These are phyloP conservation scores for Odontarrhena argentea DNA, from an alignment of 345 rosid species.

Conservation along the genomic window DNA sequence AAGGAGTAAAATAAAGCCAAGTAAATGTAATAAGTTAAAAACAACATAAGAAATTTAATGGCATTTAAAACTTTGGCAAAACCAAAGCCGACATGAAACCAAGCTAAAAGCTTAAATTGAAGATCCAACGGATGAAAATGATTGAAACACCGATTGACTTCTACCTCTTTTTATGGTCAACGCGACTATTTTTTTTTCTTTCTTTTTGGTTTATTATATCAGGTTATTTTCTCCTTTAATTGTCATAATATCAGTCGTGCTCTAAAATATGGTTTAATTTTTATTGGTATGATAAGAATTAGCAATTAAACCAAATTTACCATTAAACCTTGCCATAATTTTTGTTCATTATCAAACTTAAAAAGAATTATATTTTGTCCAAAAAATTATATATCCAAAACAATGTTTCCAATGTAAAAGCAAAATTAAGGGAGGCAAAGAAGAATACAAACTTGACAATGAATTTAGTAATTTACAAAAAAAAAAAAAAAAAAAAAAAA, in stretches of 20 bases:
- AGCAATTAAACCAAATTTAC: too few relatives aligned
- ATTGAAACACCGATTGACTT: slow-evolving; percentile 23
- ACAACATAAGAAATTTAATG: background rate
- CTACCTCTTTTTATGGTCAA: slow-evolving; percentile 17
- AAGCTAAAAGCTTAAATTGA: background rate
- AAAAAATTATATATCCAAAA: background rate
- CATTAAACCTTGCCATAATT: too few relatives aligned
- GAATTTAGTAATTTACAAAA: background rate
- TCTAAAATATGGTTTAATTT: too few relatives aligned
- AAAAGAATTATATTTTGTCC: background rate
- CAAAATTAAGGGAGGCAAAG: background rate
- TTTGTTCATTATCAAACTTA: too few relatives aligned
- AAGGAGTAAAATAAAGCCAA: background rate
- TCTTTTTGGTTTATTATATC: background rate
- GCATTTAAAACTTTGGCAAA: slow-evolving; percentile 8
- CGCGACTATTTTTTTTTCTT: background rate
- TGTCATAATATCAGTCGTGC: too few relatives aligned
- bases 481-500: background rate
- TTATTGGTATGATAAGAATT: too few relatives aligned
- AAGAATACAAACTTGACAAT: slow-evolving; percentile 1
- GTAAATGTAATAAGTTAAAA: slow-evolving; percentile 1
- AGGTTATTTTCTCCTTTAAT: too few relatives aligned
- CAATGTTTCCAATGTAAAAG: background rate
- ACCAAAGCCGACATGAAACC: slow-evolving; percentile 21
- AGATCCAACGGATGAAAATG: slow-evolving; percentile 45